phyloP scores from a whole-genome alignment of 1,139 yeast species.

The Hyphopichia khmerensis region DNA sequence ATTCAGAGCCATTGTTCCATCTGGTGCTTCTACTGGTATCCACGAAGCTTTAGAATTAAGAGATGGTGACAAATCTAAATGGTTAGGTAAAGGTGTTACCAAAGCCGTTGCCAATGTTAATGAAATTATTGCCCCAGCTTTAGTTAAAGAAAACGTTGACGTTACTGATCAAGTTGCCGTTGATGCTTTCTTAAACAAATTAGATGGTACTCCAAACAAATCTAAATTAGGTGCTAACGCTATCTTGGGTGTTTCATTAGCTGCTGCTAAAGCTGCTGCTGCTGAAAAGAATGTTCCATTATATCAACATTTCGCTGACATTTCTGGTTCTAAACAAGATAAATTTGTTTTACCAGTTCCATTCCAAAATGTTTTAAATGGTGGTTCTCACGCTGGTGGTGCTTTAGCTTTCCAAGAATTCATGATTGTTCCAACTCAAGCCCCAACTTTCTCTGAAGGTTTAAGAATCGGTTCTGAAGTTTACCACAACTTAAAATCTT shows the following conservation, averaged over 20 bases:
- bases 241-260: conserved; percentile 90
- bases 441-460: conserved; percentile 86
- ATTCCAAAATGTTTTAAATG: conserved; percentile 95
- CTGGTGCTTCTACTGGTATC: conserved; percentile 95
- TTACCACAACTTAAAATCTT: conserved; percentile 88
- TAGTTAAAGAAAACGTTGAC: conserved; percentile 69
- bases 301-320: conserved; percentile 78
- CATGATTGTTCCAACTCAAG: conserved; percentile 94
- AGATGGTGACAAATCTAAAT: conserved; percentile 89
- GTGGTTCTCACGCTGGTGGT: conserved; percentile 99
- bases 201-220: conserved; percentile 95
- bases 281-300: conserved; percentile 86
- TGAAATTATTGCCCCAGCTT: conserved; percentile 84
- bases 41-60: conserved; percentile 95
- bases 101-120: conserved; percentile 93
- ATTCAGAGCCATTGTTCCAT: conserved; percentile 93
- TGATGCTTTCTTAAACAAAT: conserved; percentile 72
- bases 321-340: conserved; percentile 55
- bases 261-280: conserved; percentile 93
- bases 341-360: conserved; percentile 92
- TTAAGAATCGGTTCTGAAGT: conserved; percentile 95
- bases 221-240: conserved; percentile 95
- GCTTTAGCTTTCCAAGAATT: conserved; percentile 97
- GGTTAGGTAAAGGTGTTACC: conserved; percentile 95
- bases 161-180: conserved; percentile 75